Evolutionary conservation across 2,329 filamentous ascomycete species (phyloP), one percentile per base, ranked within the genome.

Genomic region (Botrytis deweyae): DNA sequence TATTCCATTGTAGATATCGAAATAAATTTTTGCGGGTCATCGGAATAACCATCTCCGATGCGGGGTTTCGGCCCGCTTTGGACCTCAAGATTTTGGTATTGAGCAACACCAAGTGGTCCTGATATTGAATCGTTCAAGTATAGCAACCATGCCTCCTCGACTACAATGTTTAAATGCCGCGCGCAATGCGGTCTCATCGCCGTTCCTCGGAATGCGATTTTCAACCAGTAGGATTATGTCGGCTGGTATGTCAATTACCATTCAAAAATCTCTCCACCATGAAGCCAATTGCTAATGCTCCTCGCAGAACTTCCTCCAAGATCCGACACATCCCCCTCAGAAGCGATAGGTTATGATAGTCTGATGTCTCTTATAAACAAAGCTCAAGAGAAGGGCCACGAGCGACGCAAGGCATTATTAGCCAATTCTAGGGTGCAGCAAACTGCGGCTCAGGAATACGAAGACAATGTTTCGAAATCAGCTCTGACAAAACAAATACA

Each of bases 401-500:
- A 42, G 12, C 9, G 33, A 58, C 4, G 10, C 22, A 69, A 2
- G 36, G 25, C 9, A 33, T 7, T 8, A 16, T 1, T 9, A 25
- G 49, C 44, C 33, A 10, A 40, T 25, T 9, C 7, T 25, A 40
- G 25, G n/a, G 33, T n/a, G 16, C 25, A 20, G 58, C 62, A 44
- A 42, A n/a, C 12, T 29, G 22, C n/a, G 12, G 72, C 73, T 72
- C 73, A 76, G 18, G 38, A 55, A 63, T 44, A 42, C 74, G 73
- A 74, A 20, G 14, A 25, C 18, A 29, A 58, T 18, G 52, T 58
- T 29, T 58, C 52, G 52, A 69, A 25, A 62, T n/a, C 42, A 63
- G 88, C 89, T 76, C 89, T 89, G 81, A 83, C 89, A 78, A 85
- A 83, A 76, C 90, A 93, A 82, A 87, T 91, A 83, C 87, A 88